phyloP scores from a whole-genome alignment of 306 rosid genomes.

The Lagenaria siceraria region DNA sequence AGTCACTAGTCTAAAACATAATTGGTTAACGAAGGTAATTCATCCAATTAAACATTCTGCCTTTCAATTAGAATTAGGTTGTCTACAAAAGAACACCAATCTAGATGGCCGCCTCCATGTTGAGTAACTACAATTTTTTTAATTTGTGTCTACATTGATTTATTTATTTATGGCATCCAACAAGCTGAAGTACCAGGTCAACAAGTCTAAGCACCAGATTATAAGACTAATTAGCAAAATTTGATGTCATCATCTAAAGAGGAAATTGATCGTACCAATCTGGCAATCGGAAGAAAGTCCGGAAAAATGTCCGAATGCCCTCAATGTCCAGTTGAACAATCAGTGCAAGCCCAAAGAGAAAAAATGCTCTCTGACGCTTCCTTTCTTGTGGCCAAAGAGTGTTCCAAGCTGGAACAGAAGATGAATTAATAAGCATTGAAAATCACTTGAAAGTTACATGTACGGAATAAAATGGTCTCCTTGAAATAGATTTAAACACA shows the following conservation, averaged over 20 bases:
- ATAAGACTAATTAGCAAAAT: neutral
- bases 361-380: conserved; percentile 92
- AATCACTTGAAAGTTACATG: neutral
- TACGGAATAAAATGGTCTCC: neutral
- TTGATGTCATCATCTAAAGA: conserved; percentile 8
- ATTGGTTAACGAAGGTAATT: neutral
- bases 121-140: neutral
- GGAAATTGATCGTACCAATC: conserved; percentile 45
- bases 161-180: neutral
- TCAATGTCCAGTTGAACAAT: conserved; percentile 79
- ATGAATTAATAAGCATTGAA: neutral
- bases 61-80: neutral
- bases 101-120: neutral
- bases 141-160: neutral
- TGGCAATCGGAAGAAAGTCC: conserved; percentile 85
- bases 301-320: conserved; percentile 80
- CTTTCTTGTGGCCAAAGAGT: conserved; percentile 96
- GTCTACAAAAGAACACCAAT: neutral
- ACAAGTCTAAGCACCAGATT: neutral
- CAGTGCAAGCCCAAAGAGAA: conserved; percentile 85
- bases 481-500: neutral
- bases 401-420: conserved; percentile 61
- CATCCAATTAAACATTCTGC: neutral
- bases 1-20: neutral
- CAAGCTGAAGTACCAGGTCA: neutral